Percentiles rank a stretch among this genome's conserved stretches.
Conservation (phyloP, 352 stramenopile species). For the Phytopythium kandeliae region DNA sequence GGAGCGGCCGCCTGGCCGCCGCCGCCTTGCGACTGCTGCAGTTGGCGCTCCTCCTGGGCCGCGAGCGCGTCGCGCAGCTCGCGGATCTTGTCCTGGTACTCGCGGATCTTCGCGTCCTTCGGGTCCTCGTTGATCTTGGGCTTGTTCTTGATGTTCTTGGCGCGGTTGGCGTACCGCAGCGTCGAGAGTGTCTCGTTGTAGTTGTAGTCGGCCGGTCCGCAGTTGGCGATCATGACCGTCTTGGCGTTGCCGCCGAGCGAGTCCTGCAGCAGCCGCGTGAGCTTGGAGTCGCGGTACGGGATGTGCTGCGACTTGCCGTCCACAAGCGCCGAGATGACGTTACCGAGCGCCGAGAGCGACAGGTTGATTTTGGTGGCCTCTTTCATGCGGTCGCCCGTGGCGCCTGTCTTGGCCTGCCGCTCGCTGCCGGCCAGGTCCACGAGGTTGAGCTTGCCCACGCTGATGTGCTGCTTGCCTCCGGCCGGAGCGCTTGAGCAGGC, state of each 20-base stretch:
- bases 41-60: too few species aligned
- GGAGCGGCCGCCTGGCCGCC: too few species aligned
- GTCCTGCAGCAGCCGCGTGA: constrained; percentile 89
- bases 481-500: constrained; percentile 11
- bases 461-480: constrained; percentile 92
- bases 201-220: constrained; percentile 95
- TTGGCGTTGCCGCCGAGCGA: constrained; percentile 92
- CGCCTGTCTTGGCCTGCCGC: constrained; percentile 91
- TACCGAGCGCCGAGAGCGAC: constrained; percentile 68
- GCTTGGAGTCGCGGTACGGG: constrained; percentile 89
- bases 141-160: constrained; percentile 94
- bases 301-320: constrained; percentile 92
- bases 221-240: constrained; percentile 97
- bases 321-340: constrained; percentile 81
- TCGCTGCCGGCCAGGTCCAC: constrained; percentile 94
- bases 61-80: too few species aligned
- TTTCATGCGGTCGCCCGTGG: constrained; percentile 90
- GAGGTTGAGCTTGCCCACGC: constrained; percentile 95
- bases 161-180: constrained; percentile 91
- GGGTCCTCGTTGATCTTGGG: constrained; percentile 61
- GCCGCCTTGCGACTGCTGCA: too few species aligned
- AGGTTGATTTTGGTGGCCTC: constrained; percentile 92
- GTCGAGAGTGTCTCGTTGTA: constrained; percentile 93
- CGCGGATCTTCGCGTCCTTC: too few species aligned
- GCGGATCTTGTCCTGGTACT: too few species aligned